phyloP scores from a whole-genome alignment of 768 basidiomycete genomes.

The Tephrocybe sp. region DNA sequence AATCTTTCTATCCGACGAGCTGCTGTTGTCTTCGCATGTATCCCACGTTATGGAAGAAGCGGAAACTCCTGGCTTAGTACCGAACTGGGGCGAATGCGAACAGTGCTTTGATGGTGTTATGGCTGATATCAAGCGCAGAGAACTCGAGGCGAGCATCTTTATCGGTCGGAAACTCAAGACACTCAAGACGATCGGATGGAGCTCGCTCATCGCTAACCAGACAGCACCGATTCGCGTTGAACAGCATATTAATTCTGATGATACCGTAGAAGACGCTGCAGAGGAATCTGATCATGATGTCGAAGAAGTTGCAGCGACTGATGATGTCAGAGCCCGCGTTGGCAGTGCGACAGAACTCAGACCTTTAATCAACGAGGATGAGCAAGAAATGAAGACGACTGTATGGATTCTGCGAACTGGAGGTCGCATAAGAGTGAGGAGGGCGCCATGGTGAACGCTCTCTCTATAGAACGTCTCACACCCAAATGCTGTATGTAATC shows the following conservation, averaged over 20 bases:
- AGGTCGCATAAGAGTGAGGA: slow-evolving; percentile 40
- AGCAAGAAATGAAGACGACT: slow-evolving; percentile 27
- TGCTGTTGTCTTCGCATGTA: slow-evolving; percentile 45
- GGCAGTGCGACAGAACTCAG: background rate
- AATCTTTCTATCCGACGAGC: slow-evolving; percentile 57
- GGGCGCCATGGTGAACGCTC: slow-evolving; percentile 32
- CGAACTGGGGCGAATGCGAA: slow-evolving; percentile 33
- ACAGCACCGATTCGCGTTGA: background rate
- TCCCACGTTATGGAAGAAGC: slow-evolving; percentile 33
- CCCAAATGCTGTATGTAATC: too few relatives aligned
- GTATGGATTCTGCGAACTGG: slow-evolving; percentile 37
- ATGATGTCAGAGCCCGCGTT: slow-evolving; percentile 11
- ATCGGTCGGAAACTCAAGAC: slow-evolving; percentile 43
- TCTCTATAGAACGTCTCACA: background rate
- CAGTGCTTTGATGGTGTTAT: slow-evolving; percentile 25
- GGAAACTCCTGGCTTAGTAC: slow-evolving; percentile 21
- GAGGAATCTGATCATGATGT: slow-evolving; percentile 6
- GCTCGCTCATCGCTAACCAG: slow-evolving; percentile 38
- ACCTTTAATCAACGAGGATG: slow-evolving; percentile 1
- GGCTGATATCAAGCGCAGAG: slow-evolving; percentile 35
- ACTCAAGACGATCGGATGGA: slow-evolving; percentile 48
- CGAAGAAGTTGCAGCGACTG: slow-evolving; percentile 17
- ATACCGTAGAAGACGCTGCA: slow-evolving; percentile 15
- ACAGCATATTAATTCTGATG: slow-evolving; percentile 11
- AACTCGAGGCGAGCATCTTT: slow-evolving; percentile 44